Base-by-base conservation (phyloP, 176 grass and related monocot species). In the Calamus simplicifolius region DNA sequence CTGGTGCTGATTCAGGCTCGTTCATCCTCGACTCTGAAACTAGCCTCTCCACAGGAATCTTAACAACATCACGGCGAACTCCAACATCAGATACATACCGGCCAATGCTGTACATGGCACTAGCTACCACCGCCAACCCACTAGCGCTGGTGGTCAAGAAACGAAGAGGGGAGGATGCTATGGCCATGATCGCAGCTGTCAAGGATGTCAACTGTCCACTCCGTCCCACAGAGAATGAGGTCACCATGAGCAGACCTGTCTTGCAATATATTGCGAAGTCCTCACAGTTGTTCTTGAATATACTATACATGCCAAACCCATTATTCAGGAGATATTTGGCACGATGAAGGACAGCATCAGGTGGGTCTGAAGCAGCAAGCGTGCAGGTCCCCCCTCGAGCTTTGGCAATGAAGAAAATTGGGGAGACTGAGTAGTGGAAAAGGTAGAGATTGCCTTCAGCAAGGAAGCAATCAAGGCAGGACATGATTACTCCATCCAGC, bases 221-320 rank as follows among this genome's bases (percentile, higher is more conserved):
- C n/a, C 81, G 69, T 8, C 90, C 90, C 10, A 89, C 79, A 2
- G 85, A 86, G 68, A 74, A 88, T 21, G 56, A 56, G 1, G 89
- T 88, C 68, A 76, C 79, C 2, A 95, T 77, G 10, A 95, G 82
- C 59, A 95, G 61, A 2, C 86, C 86, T 0, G 90, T 95, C 77
- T 95, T 95, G 74, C 80, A 95, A 69, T 89, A 95, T 27, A 95
- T 89, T 0, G 90, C 86, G 1, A 95, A 95, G 67, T 89, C 90
- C 80, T 95, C 90, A 0, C 90, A 95, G 61, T 89, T 95, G 74
- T 95, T 95, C 79, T 79, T 89, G 67, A 95, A 95, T 25, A 89
- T 48, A 51, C 59, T 72, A 69, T 95, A 95, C 60, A 69, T 64
- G 5, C 90, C 81, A 16, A 95, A 95, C 3, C 85, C 90, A 1